phyloP scores from a whole-genome alignment of 441 rosid species.

The Populus hybrid region DNA sequence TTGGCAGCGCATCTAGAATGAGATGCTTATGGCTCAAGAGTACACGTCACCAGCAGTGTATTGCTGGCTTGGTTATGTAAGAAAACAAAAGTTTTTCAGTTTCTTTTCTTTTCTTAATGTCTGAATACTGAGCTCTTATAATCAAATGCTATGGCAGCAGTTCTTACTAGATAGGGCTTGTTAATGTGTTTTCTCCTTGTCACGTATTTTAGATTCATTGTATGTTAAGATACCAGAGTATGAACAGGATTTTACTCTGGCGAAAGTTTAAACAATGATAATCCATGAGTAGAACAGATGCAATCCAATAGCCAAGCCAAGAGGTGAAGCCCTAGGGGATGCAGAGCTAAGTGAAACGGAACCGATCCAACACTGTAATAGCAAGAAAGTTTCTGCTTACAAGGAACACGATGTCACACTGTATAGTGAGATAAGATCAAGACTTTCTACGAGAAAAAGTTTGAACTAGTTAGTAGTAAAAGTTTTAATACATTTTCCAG shows the following conservation, averaged over 20 bases:
- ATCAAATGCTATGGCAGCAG: background rate
- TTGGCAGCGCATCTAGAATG: conserved; percentile 33
- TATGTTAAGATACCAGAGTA: background rate
- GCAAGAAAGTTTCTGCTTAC: no score
- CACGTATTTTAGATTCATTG: no score
- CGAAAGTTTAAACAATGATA: background rate
- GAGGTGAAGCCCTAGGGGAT: no score
- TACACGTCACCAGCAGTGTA: background rate
- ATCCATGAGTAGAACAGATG: no score
- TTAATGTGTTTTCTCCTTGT: background rate
- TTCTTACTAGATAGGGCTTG: background rate
- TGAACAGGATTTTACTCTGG: background rate
- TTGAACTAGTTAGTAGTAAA: no score
- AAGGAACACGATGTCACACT: no score
- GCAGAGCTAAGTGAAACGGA: no score
- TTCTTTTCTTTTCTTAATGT: background rate
- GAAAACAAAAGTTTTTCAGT: background rate
- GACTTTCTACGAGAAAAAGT: no score
- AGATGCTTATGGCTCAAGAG: background rate
- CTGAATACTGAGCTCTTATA: background rate
- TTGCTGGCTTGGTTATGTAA: background rate
- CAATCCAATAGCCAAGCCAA: no score
- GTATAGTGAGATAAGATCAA: no score
- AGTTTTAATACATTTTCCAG: no score
- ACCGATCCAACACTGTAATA: no score